Conservation (phyloP, 2,329 filamentous ascomycete species). For the Geosmithia putterillii region DNA sequence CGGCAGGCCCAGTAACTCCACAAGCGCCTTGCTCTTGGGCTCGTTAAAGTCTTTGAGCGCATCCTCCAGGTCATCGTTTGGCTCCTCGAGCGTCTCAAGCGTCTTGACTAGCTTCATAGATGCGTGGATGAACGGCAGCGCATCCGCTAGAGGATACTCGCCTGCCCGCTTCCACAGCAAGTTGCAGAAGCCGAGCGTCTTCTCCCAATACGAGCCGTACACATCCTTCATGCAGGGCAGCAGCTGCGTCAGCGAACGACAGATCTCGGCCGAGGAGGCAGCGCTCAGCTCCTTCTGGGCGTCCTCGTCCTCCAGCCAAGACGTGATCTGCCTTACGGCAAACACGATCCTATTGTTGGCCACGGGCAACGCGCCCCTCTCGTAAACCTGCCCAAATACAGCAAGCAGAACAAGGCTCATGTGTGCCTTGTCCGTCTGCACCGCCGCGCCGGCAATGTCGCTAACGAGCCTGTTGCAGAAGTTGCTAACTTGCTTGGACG, state of each 20-base stretch:
- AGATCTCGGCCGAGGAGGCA: slow-evolving; percentile 35
- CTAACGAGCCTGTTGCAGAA: slow-evolving; percentile 50
- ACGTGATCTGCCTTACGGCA: slow-evolving; percentile 65
- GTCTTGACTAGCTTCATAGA: slow-evolving; percentile 59
- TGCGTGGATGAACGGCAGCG: slow-evolving; percentile 53
- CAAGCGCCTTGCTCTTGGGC: slow-evolving; percentile 41
- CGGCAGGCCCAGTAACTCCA: slow-evolving; percentile 48
- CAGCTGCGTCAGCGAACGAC: slow-evolving; percentile 45
- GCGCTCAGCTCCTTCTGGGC: slow-evolving; percentile 20
- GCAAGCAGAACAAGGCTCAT: slow-evolving; percentile 41
- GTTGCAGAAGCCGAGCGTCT: slow-evolving; percentile 45
- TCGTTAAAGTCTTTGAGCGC: slow-evolving; percentile 50
- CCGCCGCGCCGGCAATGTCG: slow-evolving; percentile 39
- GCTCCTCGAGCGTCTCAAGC: slow-evolving; percentile 52
- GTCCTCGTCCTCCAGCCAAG: slow-evolving; percentile 49
- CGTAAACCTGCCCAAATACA: slow-evolving; percentile 37
- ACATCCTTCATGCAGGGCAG: slow-evolving; percentile 67
- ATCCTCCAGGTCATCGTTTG: slow-evolving; percentile 80
- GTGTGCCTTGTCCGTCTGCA: slow-evolving; percentile 29
- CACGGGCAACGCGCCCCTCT: slow-evolving; percentile 38
- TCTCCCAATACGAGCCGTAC: slow-evolving; percentile 81
- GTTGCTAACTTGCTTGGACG: slow-evolving; percentile 35
- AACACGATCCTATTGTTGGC: slow-evolving; percentile 65
- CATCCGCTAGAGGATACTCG: slow-evolving; percentile 21
- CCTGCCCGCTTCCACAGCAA: slow-evolving; percentile 37